These are phyloP conservation scores for Suillus lakei DNA, from an alignment of 768 basidiomycete species.

Conservation along the genomic window DNA sequence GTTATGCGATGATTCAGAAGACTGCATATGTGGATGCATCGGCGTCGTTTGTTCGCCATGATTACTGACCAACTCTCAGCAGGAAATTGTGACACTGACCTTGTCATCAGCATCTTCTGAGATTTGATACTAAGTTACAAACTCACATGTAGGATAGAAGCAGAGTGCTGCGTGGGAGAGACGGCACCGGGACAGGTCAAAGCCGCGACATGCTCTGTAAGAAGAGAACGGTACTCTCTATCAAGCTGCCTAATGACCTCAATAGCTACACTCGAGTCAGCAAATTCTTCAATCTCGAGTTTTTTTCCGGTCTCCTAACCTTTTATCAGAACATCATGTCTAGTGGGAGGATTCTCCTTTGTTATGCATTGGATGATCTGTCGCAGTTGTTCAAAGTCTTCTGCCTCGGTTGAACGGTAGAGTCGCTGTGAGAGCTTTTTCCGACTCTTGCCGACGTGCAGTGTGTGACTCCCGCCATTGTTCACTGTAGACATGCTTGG, in stretches of 20 bases:
- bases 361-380: not conserved
- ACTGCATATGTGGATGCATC: not conserved
- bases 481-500: not conserved
- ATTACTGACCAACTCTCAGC: not conserved
- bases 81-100: not conserved
- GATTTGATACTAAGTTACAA: not conserved
- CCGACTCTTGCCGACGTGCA: not conserved
- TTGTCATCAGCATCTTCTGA: not conserved
- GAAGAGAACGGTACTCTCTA: not conserved
- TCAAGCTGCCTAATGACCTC: not conserved
- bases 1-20: not conserved
- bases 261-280: not conserved
- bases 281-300: not conserved
- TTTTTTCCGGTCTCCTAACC: not conserved
- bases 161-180: not conserved
- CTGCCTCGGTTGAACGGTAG: constrained; percentile 4
- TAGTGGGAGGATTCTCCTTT: not conserved
- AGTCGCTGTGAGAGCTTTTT: not conserved
- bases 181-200: not conserved
- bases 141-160: not conserved
- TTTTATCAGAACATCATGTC: not conserved
- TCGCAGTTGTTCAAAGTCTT: constrained; percentile 4
- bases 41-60: not conserved
- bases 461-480: not conserved
- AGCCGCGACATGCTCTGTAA: not conserved